These are phyloP conservation scores for Schizophyllum amplum DNA, from an alignment of 1,284 basidiomycete species.

Conservation along the genomic window DNA sequence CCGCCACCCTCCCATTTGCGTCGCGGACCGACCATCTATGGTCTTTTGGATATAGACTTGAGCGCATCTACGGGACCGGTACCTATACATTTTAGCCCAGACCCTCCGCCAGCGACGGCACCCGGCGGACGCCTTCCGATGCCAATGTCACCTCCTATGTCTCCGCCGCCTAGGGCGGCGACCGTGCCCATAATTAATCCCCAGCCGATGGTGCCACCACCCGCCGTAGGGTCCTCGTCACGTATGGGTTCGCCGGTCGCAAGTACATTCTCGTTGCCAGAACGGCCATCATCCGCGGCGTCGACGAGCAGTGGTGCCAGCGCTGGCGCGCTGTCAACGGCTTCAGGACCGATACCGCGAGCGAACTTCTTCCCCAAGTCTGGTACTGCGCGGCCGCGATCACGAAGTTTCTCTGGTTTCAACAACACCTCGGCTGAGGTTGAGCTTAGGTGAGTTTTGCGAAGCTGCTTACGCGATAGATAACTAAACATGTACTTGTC, in stretches of 20 bases:
- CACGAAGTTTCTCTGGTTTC: conserved; percentile 68
- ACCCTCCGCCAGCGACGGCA: conserved; percentile 34
- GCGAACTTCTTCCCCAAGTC: conserved; percentile 56
- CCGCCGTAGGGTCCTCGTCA: background rate
- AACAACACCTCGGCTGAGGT: conserved; percentile 28
- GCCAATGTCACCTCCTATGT: background rate
- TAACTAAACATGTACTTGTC: background rate
- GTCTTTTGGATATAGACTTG: conserved; percentile 47
- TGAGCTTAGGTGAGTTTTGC: conserved; percentile 28
- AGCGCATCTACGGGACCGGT: conserved; percentile 48
- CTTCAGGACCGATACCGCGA: conserved; percentile 35
- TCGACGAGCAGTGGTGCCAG: conserved; percentile 2
- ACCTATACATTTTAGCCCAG: conserved; percentile 53
- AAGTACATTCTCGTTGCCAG: conserved; percentile 2
- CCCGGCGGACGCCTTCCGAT: background rate
- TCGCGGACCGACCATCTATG: conserved; percentile 53
- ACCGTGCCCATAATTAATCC: background rate
- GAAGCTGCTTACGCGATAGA: background rate
- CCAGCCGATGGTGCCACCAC: background rate
- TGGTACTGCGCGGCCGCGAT: conserved; percentile 47
- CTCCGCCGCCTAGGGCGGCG: background rate
- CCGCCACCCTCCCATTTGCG: conserved; percentile 4
- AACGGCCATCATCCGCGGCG: conserved; percentile 1
- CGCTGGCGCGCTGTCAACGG: background rate
- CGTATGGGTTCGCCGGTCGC: background rate